phyloP scores from a whole-genome alignment of 352 stramenopile genomes.

The Peronospora destructor region DNA sequence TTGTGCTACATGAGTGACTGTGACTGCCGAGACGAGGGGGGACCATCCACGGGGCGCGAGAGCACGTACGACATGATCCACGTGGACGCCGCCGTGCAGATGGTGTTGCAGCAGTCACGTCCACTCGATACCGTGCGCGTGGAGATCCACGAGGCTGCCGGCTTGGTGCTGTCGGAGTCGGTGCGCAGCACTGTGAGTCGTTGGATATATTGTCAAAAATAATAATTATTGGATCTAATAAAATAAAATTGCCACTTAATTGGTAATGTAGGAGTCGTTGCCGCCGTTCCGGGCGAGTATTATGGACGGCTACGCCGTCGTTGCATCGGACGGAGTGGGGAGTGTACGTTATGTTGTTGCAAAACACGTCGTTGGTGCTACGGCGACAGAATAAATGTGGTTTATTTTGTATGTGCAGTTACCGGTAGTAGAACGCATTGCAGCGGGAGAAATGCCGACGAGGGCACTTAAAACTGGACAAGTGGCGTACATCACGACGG shows the following conservation, averaged over 20 bases:
- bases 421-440: slow-evolving; percentile 57
- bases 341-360: slow-evolving; percentile 24
- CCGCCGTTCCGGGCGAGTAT: slow-evolving; percentile 94
- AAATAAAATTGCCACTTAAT: neutral
- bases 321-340: slow-evolving; percentile 73
- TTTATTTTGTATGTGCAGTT: slow-evolving; percentile 35
- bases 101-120: slow-evolving; percentile 41
- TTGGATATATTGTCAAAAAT: neutral
- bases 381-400: neutral
- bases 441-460: slow-evolving; percentile 47
- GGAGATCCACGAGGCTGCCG: slow-evolving; percentile 30
- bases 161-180: slow-evolving; percentile 50
- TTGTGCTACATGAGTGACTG: too few relatives aligned
- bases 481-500: slow-evolving; percentile 93
- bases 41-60: slow-evolving; percentile 44
- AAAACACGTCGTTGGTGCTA: neutral
- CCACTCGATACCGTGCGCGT: slow-evolving; percentile 36
- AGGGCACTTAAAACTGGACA: slow-evolving; percentile 37
- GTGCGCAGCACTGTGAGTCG: slow-evolving; percentile 31
- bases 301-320: slow-evolving; percentile 97
- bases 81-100: slow-evolving; percentile 45
- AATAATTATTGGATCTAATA: too few relatives aligned
- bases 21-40: slow-evolving; percentile 49
- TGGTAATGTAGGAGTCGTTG: slow-evolving; percentile 63
- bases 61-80: slow-evolving; percentile 73